phyloP scores from a whole-genome alignment of 441 rosid genomes.

The Erodium moschatum region DNA sequence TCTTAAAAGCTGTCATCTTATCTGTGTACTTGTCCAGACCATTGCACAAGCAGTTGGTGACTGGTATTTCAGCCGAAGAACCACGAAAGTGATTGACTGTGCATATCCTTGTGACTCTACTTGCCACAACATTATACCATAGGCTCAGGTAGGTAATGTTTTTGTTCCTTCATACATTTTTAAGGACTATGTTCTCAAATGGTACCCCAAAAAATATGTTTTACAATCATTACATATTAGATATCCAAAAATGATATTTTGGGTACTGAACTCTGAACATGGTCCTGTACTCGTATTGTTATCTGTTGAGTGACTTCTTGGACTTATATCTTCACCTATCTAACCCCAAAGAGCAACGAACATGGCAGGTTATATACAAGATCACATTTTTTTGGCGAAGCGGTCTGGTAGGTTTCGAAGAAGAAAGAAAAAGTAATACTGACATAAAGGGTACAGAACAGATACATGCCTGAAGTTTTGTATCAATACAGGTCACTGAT shows the following conservation, averaged over 20 bases:
- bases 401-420: neutral
- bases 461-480: neutral
- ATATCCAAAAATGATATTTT: neutral
- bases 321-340: neutral
- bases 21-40: constrained; percentile 26
- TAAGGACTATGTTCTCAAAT: too few species aligned
- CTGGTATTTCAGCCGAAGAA: constrained; percentile 52
- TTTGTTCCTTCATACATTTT: neutral
- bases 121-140: constrained; percentile 60
- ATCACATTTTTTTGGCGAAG: constrained; percentile 6
- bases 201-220: too few species aligned
- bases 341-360: constrained; percentile 1
- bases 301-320: neutral
- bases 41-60: constrained; percentile 59
- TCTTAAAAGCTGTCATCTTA: neutral
- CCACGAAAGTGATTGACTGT: constrained; percentile 41
- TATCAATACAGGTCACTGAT: neutral
- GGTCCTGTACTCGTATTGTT: neutral
- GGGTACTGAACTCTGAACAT: neutral
- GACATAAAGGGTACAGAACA: constrained; percentile 2
- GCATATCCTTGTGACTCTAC: constrained; percentile 59
- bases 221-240: too few species aligned
- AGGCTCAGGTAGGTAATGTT: constrained; percentile 30
- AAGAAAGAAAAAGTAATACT: neutral
- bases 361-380: constrained; percentile 28